Percentiles rank a stretch among this genome's conserved stretches.
These are phyloP conservation scores for Physaria fendleri DNA, from an alignment of 345 rosid genomes.

Conservation along the genomic window DNA sequence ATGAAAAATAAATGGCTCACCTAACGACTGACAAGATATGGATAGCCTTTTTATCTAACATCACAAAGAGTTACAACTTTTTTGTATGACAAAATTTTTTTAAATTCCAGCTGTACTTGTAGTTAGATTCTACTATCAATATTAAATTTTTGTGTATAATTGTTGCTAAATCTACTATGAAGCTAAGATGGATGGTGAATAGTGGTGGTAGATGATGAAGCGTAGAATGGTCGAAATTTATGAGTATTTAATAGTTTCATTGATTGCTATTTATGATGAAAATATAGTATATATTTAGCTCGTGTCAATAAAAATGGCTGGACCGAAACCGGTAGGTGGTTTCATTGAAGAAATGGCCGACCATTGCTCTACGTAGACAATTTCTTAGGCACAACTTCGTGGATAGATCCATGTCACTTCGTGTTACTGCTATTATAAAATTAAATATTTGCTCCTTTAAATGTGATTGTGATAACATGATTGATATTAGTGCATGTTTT, in stretches of 20 bases:
- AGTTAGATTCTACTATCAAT: neutral
- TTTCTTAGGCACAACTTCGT: conserved; percentile 7
- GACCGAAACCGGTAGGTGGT: conserved; percentile 10
- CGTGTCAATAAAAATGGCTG: conserved; percentile 20
- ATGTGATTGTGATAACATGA: conserved; percentile 19
- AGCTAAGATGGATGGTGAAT: neutral
- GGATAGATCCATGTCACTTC: neutral
- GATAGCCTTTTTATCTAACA: neutral
- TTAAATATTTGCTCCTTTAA: neutral
- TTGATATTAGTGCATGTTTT: neutral
- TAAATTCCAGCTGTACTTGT: neutral
- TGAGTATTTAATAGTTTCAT: conserved; percentile 13
- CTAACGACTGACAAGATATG: conserved; percentile 19
- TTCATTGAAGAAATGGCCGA: conserved; percentile 15
- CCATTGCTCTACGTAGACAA: conserved; percentile 18
- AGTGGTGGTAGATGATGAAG: conserved; percentile 2
- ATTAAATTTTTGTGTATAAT: no score
- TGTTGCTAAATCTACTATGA: no score
- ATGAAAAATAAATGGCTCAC: conserved; percentile 9
- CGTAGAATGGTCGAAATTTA: neutral
- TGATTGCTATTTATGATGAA: conserved; percentile 16
- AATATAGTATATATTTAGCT: conserved; percentile 10
- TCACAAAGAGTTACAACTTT: neutral
- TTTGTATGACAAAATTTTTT: neutral
- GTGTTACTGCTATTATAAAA: conserved; percentile 3